Conservation (phyloP, 1,139 yeast genomes). For the Hansenula lynferdii region DNA sequence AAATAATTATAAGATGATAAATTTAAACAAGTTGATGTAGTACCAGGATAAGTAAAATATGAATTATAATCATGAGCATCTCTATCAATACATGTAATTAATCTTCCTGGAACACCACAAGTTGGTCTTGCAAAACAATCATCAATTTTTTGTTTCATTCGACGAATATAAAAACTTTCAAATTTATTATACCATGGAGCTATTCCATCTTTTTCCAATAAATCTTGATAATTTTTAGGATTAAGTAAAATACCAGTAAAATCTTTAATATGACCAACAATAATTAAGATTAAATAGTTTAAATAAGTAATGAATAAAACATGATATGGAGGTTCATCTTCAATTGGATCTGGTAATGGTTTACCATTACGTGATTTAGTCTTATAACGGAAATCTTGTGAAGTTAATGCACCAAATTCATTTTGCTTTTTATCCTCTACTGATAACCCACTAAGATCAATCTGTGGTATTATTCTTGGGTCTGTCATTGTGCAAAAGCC, state of each 20-base stretch:
- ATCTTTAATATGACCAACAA: slow-evolving; percentile 88
- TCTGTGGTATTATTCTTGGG: slow-evolving; percentile 16
- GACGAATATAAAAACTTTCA: slow-evolving; percentile 89
- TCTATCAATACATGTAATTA: slow-evolving; percentile 75
- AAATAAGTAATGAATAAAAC: slow-evolving; percentile 79
- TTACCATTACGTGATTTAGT: slow-evolving; percentile 44
- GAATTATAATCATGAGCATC: slow-evolving; percentile 54
- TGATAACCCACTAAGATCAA: slow-evolving; percentile 32
- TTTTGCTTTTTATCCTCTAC: slow-evolving; percentile 50
- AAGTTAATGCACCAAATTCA: slow-evolving; percentile 61
- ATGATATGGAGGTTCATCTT: slow-evolving; percentile 84
- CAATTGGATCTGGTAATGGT: slow-evolving; percentile 53
- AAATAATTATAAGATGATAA: slow-evolving; percentile 88
- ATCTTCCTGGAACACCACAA: slow-evolving; percentile 96
- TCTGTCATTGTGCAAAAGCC: no score
- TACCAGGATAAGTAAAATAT: slow-evolving; percentile 66
- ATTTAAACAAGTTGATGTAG: slow-evolving; percentile 72
- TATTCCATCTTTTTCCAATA: slow-evolving; percentile 79
- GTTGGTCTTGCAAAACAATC: slow-evolving; percentile 96
- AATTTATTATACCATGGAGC: slow-evolving; percentile 97
- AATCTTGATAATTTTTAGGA: slow-evolving; percentile 58
- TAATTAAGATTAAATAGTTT: slow-evolving; percentile 74
- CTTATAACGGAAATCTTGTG: slow-evolving; percentile 51
- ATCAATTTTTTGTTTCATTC: slow-evolving; percentile 84
- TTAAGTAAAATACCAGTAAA: slow-evolving; percentile 74